Evolutionary conservation across 208 protist species (phyloP).

Genomic region (Angomonas deanei): DNA sequence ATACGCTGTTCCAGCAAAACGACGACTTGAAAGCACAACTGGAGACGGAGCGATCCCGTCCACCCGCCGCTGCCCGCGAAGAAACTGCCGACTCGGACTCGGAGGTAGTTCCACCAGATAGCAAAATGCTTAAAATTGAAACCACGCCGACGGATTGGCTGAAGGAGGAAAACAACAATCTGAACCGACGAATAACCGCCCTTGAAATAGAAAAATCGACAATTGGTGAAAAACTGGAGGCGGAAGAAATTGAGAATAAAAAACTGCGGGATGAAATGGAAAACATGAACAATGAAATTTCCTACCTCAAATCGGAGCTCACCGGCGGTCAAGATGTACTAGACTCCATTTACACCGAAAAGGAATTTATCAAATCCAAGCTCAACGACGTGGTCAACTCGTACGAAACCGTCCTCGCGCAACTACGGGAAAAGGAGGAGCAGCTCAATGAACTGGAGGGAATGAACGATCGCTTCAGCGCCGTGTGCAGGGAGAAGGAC

Average conservation of each 20-base stretch:
- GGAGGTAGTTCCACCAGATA: background rate
- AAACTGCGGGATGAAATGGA: background rate
- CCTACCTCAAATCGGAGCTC: constrained; percentile 9
- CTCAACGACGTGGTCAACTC: constrained; percentile 13
- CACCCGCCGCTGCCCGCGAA: constrained; percentile 5
- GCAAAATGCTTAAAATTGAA: background rate
- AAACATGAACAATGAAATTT: constrained; percentile 2
- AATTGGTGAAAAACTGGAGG: constrained; percentile 11
- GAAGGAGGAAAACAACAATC: constrained; percentile 24
- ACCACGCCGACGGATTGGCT: constrained; percentile 28
- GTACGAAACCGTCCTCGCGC: constrained; percentile 15
- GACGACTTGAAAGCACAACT: background rate
- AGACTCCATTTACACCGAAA: constrained; percentile 8
- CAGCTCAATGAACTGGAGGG: constrained; percentile 15
- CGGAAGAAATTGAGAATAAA: background rate
- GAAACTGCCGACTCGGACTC: constrained; percentile 6
- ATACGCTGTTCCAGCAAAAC: background rate
- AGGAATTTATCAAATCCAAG: constrained; percentile 12
- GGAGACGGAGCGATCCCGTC: background rate
- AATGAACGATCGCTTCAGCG: constrained; percentile 10
- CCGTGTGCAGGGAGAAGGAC: constrained; percentile 17
- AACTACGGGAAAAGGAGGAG: constrained; percentile 9
- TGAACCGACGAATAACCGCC: constrained; percentile 13
- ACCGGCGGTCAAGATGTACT: constrained; percentile 5
- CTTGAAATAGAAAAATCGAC: constrained; percentile 10